Percentiles rank a stretch among this genome's conserved stretches.
phyloP scores from a whole-genome alignment of 2,329 filamentous ascomycete species.

The Colletotrichum spinosum region DNA sequence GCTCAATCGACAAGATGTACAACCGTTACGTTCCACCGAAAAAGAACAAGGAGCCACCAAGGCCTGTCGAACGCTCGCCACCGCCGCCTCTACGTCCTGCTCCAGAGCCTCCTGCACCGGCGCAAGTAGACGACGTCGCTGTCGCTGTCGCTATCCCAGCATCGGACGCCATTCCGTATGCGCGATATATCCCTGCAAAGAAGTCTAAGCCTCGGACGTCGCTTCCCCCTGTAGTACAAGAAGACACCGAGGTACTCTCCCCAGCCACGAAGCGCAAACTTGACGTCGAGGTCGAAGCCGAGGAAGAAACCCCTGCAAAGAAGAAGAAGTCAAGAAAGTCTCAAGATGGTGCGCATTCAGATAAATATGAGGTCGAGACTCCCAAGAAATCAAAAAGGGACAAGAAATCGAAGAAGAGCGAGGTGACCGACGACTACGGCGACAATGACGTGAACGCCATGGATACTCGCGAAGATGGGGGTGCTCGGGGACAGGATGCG shows the following conservation, averaged over 20 bases:
- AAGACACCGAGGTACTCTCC: slow-evolving; percentile 10
- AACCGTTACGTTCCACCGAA: slow-evolving; percentile 53
- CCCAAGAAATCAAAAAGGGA: slow-evolving; percentile 44
- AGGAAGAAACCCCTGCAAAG: slow-evolving; percentile 44
- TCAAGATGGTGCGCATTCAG: slow-evolving; percentile 22
- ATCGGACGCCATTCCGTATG: slow-evolving; percentile 25
- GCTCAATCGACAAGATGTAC: slow-evolving; percentile 32
- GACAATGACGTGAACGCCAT: background rate
- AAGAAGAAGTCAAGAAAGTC: slow-evolving; percentile 50
- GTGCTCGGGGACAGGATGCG: slow-evolving; percentile 41
- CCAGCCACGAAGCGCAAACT: slow-evolving; percentile 50
- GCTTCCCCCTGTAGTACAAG: background rate
- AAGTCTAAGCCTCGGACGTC: slow-evolving; percentile 36
- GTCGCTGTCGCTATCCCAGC: slow-evolving; percentile 3
- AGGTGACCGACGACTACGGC: background rate
- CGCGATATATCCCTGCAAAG: slow-evolving; percentile 36
- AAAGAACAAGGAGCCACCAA: slow-evolving; percentile 40
- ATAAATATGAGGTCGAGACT: slow-evolving; percentile 40
- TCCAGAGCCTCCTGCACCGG: slow-evolving; percentile 30
- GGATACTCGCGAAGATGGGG: slow-evolving; percentile 37
- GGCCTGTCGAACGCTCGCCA: slow-evolving; percentile 10
- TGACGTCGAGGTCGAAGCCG: slow-evolving; percentile 44
- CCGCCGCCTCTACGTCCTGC: slow-evolving; percentile 19
- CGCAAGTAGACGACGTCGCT: slow-evolving; percentile 13
- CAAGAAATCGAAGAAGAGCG: slow-evolving; percentile 38